Conservation (phyloP, 1,139 yeast species). For the Suzukiozyma palmioleophila region DNA sequence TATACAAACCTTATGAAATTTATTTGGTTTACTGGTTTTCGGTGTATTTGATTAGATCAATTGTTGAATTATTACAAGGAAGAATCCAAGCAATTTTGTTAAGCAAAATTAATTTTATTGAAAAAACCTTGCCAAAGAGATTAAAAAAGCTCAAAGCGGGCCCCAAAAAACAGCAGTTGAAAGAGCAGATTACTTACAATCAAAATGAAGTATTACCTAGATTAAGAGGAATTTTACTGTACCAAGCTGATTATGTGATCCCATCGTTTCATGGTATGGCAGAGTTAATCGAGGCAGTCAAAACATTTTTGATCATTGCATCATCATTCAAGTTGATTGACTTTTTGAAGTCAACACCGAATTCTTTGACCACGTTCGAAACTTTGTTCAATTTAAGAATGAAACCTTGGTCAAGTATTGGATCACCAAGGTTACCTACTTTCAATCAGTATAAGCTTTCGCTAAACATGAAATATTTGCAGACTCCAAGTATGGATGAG, state of each 20-base stretch:
- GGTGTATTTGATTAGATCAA: slow-evolving; percentile 46
- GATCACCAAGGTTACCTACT: slow-evolving; percentile 65
- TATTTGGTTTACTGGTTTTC: slow-evolving; percentile 67
- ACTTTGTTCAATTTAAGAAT: slow-evolving; percentile 62
- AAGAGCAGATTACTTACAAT: slow-evolving; percentile 16
- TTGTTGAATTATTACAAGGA: slow-evolving; percentile 47
- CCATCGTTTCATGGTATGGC: slow-evolving; percentile 37
- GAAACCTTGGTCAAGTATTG: slow-evolving; percentile 81
- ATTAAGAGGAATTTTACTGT: slow-evolving; percentile 14
- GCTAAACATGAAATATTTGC: slow-evolving; percentile 7
- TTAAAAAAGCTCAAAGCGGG: slow-evolving; percentile 48
- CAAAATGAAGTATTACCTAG: slow-evolving; percentile 20
- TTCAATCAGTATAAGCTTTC: slow-evolving; percentile 31
- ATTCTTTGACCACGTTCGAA: slow-evolving; percentile 41
- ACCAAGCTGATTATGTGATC: slow-evolving; percentile 17
- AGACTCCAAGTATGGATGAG: background rate
- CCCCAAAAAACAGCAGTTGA: slow-evolving; percentile 33
- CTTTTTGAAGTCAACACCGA: slow-evolving; percentile 31
- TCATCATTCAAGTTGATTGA: slow-evolving; percentile 22
- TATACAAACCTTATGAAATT: slow-evolving; percentile 71
- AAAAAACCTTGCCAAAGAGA: slow-evolving; percentile 36
- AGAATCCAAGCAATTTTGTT: slow-evolving; percentile 35
- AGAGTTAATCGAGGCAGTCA: slow-evolving; percentile 24
- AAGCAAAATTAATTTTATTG: slow-evolving; percentile 29
- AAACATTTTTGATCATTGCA: slow-evolving; percentile 18